These are phyloP conservation scores for Pichia cactophila DNA, from an alignment of 1,139 yeast species.

Conservation along the genomic window DNA sequence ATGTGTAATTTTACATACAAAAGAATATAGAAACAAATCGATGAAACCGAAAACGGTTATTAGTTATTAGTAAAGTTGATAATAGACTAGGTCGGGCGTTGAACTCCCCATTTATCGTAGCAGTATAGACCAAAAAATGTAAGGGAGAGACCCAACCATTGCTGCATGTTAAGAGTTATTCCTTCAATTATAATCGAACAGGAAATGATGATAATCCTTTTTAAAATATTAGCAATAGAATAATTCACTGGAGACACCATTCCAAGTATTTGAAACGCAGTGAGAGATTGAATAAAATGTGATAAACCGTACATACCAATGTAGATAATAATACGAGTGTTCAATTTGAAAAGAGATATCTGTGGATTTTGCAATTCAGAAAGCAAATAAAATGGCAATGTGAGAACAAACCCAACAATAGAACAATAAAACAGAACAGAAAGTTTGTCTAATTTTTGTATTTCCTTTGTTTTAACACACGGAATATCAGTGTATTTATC, in stretches of 20 bases:
- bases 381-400: slow-evolving; percentile 69
- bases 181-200: slow-evolving; percentile 79
- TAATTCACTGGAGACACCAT: slow-evolving; percentile 81
- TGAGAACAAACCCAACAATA: slow-evolving; percentile 65
- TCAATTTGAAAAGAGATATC: slow-evolving; percentile 33
- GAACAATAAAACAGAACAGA: slow-evolving; percentile 83
- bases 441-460: slow-evolving; percentile 63
- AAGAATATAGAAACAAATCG: background rate
- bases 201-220: slow-evolving; percentile 76
- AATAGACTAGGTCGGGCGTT: slow-evolving; percentile 1
- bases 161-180: slow-evolving; percentile 45
- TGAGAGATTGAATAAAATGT: slow-evolving; percentile 77
- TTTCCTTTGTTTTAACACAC: background rate
- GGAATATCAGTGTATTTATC: slow-evolving; percentile 1
- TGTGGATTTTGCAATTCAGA: slow-evolving; percentile 39
- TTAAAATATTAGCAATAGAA: slow-evolving; percentile 82
- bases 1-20: background rate
- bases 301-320: slow-evolving; percentile 61
- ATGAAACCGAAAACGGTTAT: background rate
- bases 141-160: slow-evolving; percentile 61
- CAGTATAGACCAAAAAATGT: slow-evolving; percentile 60
- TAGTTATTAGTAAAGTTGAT: background rate
- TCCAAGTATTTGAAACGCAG: slow-evolving; percentile 87
- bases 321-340: slow-evolving; percentile 30
- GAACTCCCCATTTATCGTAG: slow-evolving; percentile 69